Percentiles rank a stretch among this genome's conserved stretches.
These are phyloP conservation scores for Hypoxylon sp. DNA, from an alignment of 2,329 filamentous ascomycete species.

Conservation along the genomic window DNA sequence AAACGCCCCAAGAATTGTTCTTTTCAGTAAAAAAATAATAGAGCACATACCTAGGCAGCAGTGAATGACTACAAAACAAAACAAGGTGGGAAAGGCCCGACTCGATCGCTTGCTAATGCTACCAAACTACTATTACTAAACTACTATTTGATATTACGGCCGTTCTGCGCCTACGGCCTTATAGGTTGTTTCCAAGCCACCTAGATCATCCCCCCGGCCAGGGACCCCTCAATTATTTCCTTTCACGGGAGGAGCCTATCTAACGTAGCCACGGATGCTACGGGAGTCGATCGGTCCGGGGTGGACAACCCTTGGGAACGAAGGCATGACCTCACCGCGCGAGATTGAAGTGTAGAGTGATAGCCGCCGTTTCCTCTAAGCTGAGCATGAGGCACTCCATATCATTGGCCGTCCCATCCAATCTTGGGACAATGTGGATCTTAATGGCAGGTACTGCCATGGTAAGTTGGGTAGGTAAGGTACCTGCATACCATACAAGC, in stretches of 20 bases:
- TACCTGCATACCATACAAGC: slow-evolving; percentile 24
- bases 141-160: not conserved
- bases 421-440: slow-evolving; percentile 18
- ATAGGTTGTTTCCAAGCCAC: not conserved
- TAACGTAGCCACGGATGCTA: slow-evolving; percentile 8
- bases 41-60: slow-evolving; percentile 18
- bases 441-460: slow-evolving; percentile 7
- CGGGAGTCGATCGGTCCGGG: slow-evolving; percentile 29
- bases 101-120: slow-evolving; percentile 4
- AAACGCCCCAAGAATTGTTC: not conserved
- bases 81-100: slow-evolving; percentile 39
- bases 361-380: slow-evolving; percentile 25
- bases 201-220: slow-evolving; percentile 7
- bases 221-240: slow-evolving; percentile 28
- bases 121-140: not conserved
- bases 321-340: slow-evolving; percentile 27
- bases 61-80: slow-evolving; percentile 9
- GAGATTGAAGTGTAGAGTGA: slow-evolving; percentile 11
- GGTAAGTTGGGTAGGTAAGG: slow-evolving; percentile 8
- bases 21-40: slow-evolving; percentile 1
- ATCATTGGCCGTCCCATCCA: slow-evolving; percentile 28
- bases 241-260: slow-evolving; percentile 31
- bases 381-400: slow-evolving; percentile 31
- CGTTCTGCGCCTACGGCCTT: not conserved
- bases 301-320: slow-evolving; percentile 2